Evolutionary conservation across 1,284 basidiomycete genomes (phyloP).

Genomic region (Cryptococcus wingfieldii): DNA sequence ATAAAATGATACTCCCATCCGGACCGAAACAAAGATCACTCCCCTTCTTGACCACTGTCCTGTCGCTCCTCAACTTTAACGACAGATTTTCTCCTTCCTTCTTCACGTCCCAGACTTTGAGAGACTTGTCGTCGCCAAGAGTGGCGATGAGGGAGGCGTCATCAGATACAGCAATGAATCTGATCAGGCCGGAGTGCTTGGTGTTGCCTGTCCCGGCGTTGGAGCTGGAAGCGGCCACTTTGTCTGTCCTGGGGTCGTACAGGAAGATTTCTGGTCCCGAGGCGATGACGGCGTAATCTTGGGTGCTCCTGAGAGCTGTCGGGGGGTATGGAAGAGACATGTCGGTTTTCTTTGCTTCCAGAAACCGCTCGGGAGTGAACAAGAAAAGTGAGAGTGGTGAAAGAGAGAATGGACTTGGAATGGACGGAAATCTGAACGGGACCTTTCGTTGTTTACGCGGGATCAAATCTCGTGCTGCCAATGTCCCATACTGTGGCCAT

Average conservation of each 20-base stretch:
- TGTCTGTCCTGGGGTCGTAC: slow-evolving; percentile 54
- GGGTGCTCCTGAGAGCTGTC: slow-evolving; percentile 20
- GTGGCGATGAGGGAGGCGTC: slow-evolving; percentile 58
- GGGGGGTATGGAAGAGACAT: slow-evolving; percentile 20
- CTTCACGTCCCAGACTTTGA: slow-evolving; percentile 66
- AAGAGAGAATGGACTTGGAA: slow-evolving; percentile 1
- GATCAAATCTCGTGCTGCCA: too few species aligned
- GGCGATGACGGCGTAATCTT: slow-evolving; percentile 57
- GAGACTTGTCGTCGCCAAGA: slow-evolving; percentile 69
- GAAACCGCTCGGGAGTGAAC: neutral
- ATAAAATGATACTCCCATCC: slow-evolving; percentile 27
- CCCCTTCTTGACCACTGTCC: slow-evolving; percentile 19
- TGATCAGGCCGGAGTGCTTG: slow-evolving; percentile 50
- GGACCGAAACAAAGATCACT: slow-evolving; percentile 23
- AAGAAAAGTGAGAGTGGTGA: neutral
- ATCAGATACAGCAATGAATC: slow-evolving; percentile 58
- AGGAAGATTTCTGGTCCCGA: slow-evolving; percentile 60
- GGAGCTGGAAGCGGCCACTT: slow-evolving; percentile 3
- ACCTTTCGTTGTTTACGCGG: neutral
- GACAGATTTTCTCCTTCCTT: neutral
- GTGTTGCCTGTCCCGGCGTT: slow-evolving; percentile 1
- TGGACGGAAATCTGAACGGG: slow-evolving; percentile 7
- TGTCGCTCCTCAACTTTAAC: neutral
- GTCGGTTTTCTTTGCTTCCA: neutral
- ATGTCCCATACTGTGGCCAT: too few species aligned